Evolutionary conservation across 1,284 basidiomycete genomes (phyloP).

Genomic region (Papiliotrema flavescens): DNA sequence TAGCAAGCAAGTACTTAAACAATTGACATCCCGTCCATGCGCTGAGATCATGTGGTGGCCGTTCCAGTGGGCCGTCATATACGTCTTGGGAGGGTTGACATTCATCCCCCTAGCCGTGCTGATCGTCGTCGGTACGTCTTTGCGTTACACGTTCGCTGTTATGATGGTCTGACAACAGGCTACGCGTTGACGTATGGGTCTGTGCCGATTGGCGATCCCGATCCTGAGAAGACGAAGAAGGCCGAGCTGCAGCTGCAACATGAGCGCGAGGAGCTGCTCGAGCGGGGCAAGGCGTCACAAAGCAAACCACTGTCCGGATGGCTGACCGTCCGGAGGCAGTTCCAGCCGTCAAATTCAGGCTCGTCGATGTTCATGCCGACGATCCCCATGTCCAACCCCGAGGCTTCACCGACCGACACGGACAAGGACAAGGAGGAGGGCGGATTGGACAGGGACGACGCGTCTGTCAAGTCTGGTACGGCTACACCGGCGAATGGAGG

Average conservation of each 20-base stretch:
- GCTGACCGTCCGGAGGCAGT: constrained; percentile 78
- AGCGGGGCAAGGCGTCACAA: background rate
- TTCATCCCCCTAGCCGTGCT: constrained; percentile 71
- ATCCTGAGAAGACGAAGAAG: constrained; percentile 52
- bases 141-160: background rate
- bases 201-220: constrained; percentile 63
- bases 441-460: background rate
- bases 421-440: background rate
- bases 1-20: no score
- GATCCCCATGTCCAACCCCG: background rate
- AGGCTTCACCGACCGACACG: background rate
- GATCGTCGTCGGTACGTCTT: constrained; percentile 51
- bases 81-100: constrained; percentile 80
- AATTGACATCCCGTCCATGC: no score
- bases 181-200: constrained; percentile 62
- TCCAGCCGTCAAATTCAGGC: constrained; percentile 55
- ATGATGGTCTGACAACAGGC: constrained; percentile 8
- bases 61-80: constrained; percentile 51
- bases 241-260: constrained; percentile 22
- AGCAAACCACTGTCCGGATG: constrained; percentile 58
- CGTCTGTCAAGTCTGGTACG: constrained; percentile 1
- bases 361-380: constrained; percentile 56
- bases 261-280: constrained; percentile 32
- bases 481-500: constrained; percentile 52
- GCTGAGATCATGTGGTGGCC: constrained; percentile 29